These are phyloP conservation scores for Microstegium vimineum DNA, from an alignment of 176 grass and related monocot genomes.

Conservation along the genomic window DNA sequence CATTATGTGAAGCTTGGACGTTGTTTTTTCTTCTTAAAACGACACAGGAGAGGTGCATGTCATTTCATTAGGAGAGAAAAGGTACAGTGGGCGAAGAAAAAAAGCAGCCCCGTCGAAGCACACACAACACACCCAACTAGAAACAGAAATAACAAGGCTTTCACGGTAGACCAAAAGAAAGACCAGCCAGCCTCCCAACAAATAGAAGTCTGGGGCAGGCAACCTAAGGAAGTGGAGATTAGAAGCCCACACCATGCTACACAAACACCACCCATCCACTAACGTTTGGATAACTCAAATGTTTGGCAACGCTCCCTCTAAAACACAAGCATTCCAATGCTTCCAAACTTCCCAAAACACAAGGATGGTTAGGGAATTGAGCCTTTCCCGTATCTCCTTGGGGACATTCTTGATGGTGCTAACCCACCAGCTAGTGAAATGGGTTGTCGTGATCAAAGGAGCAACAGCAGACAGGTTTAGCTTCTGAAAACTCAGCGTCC, in stretches of 20 bases:
- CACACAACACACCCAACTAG: not conserved
- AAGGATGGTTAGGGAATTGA: not conserved
- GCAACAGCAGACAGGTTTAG: not conserved
- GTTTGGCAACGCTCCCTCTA: not conserved
- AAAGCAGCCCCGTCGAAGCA: not conserved
- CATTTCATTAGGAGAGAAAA: not conserved
- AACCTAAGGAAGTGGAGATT: not conserved
- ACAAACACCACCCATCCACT: not conserved
- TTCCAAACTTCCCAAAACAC: not conserved
- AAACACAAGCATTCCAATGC: not conserved
- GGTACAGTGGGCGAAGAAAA: not conserved
- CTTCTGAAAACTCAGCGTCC: not conserved
- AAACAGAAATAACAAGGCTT: no score
- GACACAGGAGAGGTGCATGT: not conserved
- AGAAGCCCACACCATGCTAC: not conserved
- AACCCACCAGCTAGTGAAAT: not conserved
- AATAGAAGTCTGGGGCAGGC: not conserved
- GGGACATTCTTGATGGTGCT: not conserved
- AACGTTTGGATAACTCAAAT: not conserved
- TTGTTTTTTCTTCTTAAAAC: not conserved
- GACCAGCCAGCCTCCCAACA: not conserved
- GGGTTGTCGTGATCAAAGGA: not conserved
- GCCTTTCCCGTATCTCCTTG: not conserved
- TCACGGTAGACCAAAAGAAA: not conserved
- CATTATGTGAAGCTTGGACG: not conserved